Percentiles rank a stretch among this genome's conserved stretches.
phyloP scores from a whole-genome alignment of 1,284 basidiomycete species.

The Malassezia nana region DNA sequence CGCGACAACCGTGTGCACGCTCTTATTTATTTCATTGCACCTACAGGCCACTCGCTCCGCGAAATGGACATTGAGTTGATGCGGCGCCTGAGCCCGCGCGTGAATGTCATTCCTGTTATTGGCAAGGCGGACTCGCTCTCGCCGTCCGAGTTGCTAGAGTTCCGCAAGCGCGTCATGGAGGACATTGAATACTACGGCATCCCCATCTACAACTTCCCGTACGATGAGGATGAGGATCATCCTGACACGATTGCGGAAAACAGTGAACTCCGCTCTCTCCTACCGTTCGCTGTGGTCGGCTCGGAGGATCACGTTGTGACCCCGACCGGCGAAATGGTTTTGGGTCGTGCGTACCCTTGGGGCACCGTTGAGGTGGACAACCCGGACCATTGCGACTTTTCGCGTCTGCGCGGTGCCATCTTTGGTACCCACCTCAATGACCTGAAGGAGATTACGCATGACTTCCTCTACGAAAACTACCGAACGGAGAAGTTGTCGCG shows the following conservation, averaged over 20 bases:
- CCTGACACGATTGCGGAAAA: slow-evolving; percentile 98
- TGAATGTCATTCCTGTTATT: slow-evolving; percentile 97
- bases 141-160: slow-evolving; percentile 55
- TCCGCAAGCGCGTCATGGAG: slow-evolving; percentile 97
- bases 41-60: slow-evolving; percentile 74
- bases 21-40: slow-evolving; percentile 94
- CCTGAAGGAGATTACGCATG: slow-evolving; percentile 79
- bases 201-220: slow-evolving; percentile 99
- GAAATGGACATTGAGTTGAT: slow-evolving; percentile 84
- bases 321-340: slow-evolving; percentile 69
- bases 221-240: slow-evolving; percentile 94
- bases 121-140: slow-evolving; percentile 95
- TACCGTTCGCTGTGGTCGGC: slow-evolving; percentile 90
- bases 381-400: slow-evolving; percentile 95
- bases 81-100: slow-evolving; percentile 50
- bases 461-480: slow-evolving; percentile 79
- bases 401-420: slow-evolving; percentile 75
- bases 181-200: slow-evolving; percentile 98
- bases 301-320: slow-evolving; percentile 93
- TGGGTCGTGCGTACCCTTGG: slow-evolving; percentile 92
- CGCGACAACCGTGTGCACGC: slow-evolving; percentile 84
- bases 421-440: slow-evolving; percentile 90
- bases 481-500: slow-evolving; percentile 96
- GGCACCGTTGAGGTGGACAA: slow-evolving; percentile 98
- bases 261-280: slow-evolving; percentile 48